Conservation (phyloP, 306 rosid genomes). For the Clitoria ternatea region DNA sequence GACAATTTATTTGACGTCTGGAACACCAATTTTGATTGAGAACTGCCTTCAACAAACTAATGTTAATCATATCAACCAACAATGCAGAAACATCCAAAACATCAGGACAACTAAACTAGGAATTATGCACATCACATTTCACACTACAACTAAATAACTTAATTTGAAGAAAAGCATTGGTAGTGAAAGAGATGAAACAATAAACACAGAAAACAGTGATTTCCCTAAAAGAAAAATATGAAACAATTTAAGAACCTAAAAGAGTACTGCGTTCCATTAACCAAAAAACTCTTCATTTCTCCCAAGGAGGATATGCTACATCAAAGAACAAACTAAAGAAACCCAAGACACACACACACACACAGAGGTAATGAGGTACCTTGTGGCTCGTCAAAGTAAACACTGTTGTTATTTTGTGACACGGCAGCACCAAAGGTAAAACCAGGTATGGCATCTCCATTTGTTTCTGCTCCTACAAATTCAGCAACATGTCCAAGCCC, state of each 20-base stretch:
- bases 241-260: neutral
- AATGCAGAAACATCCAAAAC: neutral
- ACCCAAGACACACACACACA: neutral
- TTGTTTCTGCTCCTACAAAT: conserved; percentile 19
- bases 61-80: neutral
- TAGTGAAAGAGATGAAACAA: conserved; percentile 3
- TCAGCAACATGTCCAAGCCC: conserved; percentile 14
- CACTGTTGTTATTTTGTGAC: conserved; percentile 18
- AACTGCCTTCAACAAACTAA: neutral
- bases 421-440: neutral
- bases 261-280: neutral
- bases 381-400: conserved; percentile 36
- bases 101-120: neutral
- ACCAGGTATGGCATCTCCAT: conserved; percentile 19
- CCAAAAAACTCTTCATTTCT: neutral
- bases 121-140: conserved; percentile 7
- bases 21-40: neutral
- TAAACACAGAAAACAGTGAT: neutral
- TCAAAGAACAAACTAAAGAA: neutral
- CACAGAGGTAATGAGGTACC: conserved; percentile 19
- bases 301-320: neutral
- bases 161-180: neutral
- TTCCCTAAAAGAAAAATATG: neutral
- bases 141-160: conserved; percentile 4
- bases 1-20: neutral